Evolutionary conservation across 1,284 basidiomycete species (phyloP), one percentile per base, ranked within the genome.

Genomic region (Ganoderma multipileum): DNA sequence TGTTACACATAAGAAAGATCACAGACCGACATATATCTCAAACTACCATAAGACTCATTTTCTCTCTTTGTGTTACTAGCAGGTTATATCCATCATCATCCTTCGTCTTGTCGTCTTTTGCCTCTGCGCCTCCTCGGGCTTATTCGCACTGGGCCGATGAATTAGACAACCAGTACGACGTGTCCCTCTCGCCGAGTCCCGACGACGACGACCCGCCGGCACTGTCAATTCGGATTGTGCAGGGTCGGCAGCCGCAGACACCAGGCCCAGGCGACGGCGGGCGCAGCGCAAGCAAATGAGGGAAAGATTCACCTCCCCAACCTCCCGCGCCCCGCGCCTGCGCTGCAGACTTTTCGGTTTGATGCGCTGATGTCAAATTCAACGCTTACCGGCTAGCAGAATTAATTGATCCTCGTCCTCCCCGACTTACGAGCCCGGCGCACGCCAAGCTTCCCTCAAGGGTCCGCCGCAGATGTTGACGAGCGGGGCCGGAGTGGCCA

Each of bases 291-390:
- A 18, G 28, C 52, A 55, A 55, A 20, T 50, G 20, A 26, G 47
- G n/a, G 26, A 23, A 50, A 55, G 52, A 55, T 33, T 14, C 28
- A 55, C 5, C 52, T 9, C 47, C 23, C 52, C 47, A 23, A 11
- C 47, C 47, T 50, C 47, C 47, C 47, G 47, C 47, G 23, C 23
- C 47, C 23, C 47, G 9, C 47, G 47, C n/a, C 23, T 50, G 47
- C 47, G 28, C 52, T 30, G 44, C 6, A 18, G n/a, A n/a, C 4
- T 12, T 44, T 8, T 44, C 42, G n/a, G 30, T 18, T 30, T 55
- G 28, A 55, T 55, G 52, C 52, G 52, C 28, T 33, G 30, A 55
- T 55, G 14, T 55, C 28, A n/a, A 52, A 55, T 55, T 55, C 52
- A 30, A 33, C 52, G 52, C 47, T 55, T 55, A 55, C 2, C 52